Base-by-base conservation (phyloP, 768 basidiomycete species). In the Termitomyces bulborhizus region DNA sequence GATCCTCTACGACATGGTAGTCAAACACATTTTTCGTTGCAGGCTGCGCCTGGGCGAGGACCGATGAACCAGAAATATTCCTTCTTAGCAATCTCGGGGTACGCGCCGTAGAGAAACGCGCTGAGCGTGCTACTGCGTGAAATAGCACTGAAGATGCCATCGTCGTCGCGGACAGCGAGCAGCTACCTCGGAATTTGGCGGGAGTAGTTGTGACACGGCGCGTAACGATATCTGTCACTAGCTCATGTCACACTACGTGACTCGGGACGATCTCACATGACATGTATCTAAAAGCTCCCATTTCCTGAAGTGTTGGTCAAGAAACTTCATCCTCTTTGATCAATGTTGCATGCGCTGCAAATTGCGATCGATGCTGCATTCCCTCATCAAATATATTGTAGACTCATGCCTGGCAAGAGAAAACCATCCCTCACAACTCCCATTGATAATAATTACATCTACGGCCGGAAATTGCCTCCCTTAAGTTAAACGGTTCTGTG, bases 1-100 rank as follows among this genome's bases (percentile, higher is more conserved):
- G 70, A 71, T 93, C 93, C 70, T 94, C 92, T 46, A 91, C 90
- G 13, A 83, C 76, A 55, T 90, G 86, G 47, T 82, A 82, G 50
- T 86, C 83, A 63, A 84, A 81, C 2, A 76, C 75, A 60, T 72
- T 78, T 73, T 76, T 82, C 34, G 65, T 63, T 46, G 64, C 68
- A 7, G 62, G 56, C 60, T 76, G 65, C 64, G 70, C 65, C 60
- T 69, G 67, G 32, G 60, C 61, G 16, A 60, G 49, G n/a, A 58
- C 53, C 45, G 71, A 45, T 16, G 77, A 70, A 40, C 72, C 62
- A 42, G 76, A 71, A 46, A 79, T 60, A 59, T 67, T 71, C 37
- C 76, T 73, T 41, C 63, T 67, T 21, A 71, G 50, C 21, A 68
- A 57, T 27, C 64, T 60, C 21, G 71, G 67, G 12, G 67, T 40